phyloP scores from a whole-genome alignment of 148 eudicot species.

The Spergularia marina region DNA sequence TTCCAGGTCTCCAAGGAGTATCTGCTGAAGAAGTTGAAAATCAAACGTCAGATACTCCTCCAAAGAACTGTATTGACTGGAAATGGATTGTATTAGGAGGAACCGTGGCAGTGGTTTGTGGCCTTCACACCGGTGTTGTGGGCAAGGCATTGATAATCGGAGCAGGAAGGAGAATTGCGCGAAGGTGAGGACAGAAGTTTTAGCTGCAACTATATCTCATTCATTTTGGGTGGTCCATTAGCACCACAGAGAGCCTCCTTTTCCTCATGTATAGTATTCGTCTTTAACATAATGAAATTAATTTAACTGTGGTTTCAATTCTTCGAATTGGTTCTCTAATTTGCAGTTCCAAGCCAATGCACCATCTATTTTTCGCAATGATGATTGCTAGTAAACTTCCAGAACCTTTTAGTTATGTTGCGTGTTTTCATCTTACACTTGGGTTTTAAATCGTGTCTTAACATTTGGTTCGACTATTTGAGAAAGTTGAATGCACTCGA shows the following conservation, averaged over 20 bases:
- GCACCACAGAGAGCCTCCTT: conserved; percentile 3
- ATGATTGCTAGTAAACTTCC: no score
- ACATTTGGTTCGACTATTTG: no score
- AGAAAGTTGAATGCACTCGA: no score
- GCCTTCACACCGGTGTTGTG: conserved; percentile 68
- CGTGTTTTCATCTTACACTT: no score
- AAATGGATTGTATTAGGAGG: conserved; percentile 79
- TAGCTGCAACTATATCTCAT: background rate
- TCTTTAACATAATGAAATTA: conserved; percentile 6
- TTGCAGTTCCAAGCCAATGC: no score
- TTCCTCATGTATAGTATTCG: background rate
- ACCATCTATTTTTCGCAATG: no score
- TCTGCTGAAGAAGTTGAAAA: conserved; percentile 37
- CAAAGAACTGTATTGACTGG: conserved; percentile 59
- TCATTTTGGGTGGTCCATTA: conserved; percentile 9
- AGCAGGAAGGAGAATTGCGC: conserved; percentile 57
- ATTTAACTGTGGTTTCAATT: background rate
- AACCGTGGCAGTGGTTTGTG: conserved; percentile 71
- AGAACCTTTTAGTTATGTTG: no score
- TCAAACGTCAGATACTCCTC: conserved; percentile 17
- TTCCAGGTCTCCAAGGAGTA: conserved; percentile 23
- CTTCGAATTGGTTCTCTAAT: background rate
- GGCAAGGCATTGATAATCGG: conserved; percentile 77
- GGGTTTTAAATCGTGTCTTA: no score
- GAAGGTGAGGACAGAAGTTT: conserved; percentile 26